Percentiles rank a stretch among this genome's conserved stretches.
Evolutionary conservation across 2,329 filamentous ascomycete species (phyloP).

Genomic region (Lithohypha guttulata): DNA sequence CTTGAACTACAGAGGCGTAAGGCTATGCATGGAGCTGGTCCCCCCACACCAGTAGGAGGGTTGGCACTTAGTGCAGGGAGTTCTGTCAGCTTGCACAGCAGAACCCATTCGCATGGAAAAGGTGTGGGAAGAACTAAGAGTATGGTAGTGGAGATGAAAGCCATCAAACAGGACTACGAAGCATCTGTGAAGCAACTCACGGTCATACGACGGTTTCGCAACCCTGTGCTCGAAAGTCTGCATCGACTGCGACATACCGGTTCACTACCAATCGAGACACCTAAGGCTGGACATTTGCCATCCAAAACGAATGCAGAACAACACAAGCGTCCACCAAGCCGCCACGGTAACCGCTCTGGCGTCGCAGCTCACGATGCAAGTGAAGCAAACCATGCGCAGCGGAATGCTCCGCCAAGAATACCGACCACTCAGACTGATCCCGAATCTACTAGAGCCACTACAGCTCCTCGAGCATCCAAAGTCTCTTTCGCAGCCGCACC

Average conservation of each 20-base stretch:
- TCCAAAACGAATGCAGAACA: conserved; percentile 10
- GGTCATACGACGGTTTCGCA: conserved; percentile 36
- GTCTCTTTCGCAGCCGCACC: neutral
- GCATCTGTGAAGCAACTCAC: conserved; percentile 33
- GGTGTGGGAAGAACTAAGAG: conserved; percentile 11
- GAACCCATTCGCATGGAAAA: conserved; percentile 20
- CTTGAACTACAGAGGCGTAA: conserved; percentile 35
- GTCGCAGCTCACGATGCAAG: neutral
- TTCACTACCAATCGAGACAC: conserved; percentile 12
- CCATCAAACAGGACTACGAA: conserved; percentile 34
- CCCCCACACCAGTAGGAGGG: conserved; percentile 32
- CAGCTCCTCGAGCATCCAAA: neutral
- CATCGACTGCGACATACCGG: conserved; percentile 24
- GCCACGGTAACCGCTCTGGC: conserved; percentile 19
- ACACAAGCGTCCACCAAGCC: conserved; percentile 18
- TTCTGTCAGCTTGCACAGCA: conserved; percentile 20
- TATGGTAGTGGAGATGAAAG: conserved; percentile 23
- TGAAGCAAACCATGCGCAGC: conserved; percentile 11
- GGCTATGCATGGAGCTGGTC: conserved; percentile 30
- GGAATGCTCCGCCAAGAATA: conserved; percentile 12
- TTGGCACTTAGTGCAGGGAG: conserved; percentile 23
- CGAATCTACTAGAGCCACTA: neutral
- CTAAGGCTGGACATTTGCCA: conserved; percentile 3
- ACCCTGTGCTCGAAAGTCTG: conserved; percentile 35
- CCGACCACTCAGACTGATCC: conserved; percentile 9